Evolutionary conservation across 345 rosid species (phyloP).

Genomic region (Pelargonium nanum): DNA sequence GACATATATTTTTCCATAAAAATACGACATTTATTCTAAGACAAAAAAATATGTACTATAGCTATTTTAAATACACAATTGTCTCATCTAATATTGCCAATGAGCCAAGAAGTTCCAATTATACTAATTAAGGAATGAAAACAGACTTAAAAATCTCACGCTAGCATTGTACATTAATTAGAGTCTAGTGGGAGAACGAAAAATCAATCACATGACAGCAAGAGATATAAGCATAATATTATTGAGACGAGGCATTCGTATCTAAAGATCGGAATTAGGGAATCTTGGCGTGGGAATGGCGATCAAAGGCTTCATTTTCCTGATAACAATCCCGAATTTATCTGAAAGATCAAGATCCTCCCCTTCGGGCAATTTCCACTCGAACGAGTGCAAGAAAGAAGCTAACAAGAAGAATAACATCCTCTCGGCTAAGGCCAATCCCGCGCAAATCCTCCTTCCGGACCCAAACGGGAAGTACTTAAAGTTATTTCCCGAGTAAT

Average conservation of each 20-base stretch:
- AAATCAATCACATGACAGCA: too few species aligned
- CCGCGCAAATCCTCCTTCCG: constrained; percentile 15
- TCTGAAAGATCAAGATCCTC: neutral
- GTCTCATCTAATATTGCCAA: too few species aligned
- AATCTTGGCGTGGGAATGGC: constrained; percentile 6
- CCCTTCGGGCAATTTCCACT: constrained; percentile 11
- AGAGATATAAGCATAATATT: too few species aligned
- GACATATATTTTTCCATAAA: too few species aligned
- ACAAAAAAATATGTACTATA: too few species aligned
- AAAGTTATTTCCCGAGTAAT: constrained; percentile 15
- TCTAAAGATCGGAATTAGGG: neutral
- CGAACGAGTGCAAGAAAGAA: constrained; percentile 9
- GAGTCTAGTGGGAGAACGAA: too few species aligned
- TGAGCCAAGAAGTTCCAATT: too few species aligned
- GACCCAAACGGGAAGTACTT: constrained; percentile 26
- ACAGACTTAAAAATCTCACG: too few species aligned
- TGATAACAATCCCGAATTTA: constrained; percentile 10
- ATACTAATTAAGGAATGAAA: too few species aligned
- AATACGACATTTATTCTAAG: too few species aligned
- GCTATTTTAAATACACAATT: too few species aligned
- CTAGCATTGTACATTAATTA: too few species aligned
- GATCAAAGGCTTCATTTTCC: constrained; percentile 6
- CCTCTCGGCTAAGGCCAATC: constrained; percentile 9
- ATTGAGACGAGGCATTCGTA: neutral
- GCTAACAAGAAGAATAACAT: constrained; percentile 11